phyloP scores from a whole-genome alignment of 768 basidiomycete species.

The Rhodotorula toruloides region DNA sequence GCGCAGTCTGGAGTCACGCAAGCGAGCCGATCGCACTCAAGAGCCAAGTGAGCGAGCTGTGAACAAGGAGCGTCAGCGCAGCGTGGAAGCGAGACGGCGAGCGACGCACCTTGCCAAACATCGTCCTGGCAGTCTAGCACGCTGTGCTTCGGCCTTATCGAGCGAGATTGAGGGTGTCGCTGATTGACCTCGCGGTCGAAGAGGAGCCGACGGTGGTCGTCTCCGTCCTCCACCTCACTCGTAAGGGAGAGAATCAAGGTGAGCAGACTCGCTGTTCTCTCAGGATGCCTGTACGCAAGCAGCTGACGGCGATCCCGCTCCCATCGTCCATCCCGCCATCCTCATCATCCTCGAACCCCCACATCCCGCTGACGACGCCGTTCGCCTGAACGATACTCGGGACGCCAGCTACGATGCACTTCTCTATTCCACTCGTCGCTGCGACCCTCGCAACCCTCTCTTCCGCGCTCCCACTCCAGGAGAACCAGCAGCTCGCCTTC shows the following conservation, averaged over 20 bases:
- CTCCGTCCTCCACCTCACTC: not conserved
- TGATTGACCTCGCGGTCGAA: too few relatives aligned
- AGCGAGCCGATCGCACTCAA: constrained; percentile 14
- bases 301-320: too few relatives aligned
- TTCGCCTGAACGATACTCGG: not conserved
- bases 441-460: not conserved
- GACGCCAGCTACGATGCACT: not conserved
- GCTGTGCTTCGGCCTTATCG: too few relatives aligned
- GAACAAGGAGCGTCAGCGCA: not conserved
- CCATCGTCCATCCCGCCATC: not conserved
- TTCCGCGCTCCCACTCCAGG: constrained; percentile 9
- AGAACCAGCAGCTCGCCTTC: constrained; percentile 14
- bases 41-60: constrained; percentile 12
- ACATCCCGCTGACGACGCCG: too few relatives aligned
- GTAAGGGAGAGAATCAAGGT: too few relatives aligned
- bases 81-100: not conserved
- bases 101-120: constrained; percentile 9
- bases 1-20: too few relatives aligned
- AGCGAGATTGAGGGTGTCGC: too few relatives aligned
- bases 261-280: not conserved
- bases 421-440: not conserved
- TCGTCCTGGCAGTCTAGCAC: not conserved
- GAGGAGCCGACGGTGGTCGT: not conserved
- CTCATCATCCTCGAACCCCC: not conserved
- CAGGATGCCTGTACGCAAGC: too few relatives aligned